Base-by-base conservation (phyloP, 2,329 filamentous ascomycete species). In the Hymenoscyphus linearis region DNA sequence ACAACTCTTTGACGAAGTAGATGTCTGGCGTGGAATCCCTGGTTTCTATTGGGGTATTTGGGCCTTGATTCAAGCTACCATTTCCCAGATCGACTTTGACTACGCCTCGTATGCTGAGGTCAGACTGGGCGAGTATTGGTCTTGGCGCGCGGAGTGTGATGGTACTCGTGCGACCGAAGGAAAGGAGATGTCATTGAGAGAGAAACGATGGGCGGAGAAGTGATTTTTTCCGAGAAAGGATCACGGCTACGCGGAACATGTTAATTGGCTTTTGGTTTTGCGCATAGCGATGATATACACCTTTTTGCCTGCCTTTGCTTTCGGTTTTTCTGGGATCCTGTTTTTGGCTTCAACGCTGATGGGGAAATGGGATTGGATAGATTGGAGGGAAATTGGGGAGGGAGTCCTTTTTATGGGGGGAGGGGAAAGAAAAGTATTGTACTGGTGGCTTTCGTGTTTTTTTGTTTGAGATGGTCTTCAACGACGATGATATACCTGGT, bases 31-130 rank as follows among this genome's bases (percentile, higher is more conserved):
- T 53, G 95, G 93, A 52, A 83, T 97, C 14, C 95, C 95, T 0
- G 95, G 95, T 7, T 91, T 99, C 72, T 86, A 83, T 74, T 91
- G 89, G 93, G 95, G 95, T 26, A 91, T 97, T 61, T 99, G 95
- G 95, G 89, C 92, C 7, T 79, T 96, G 65, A 98, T 99, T 66
- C 95, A 99, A 78, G 90, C 93, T 2, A 90, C 85, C 59, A 98
- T 99, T 67, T 96, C 91, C 12, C 85, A 93, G 66, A 99, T 99
- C 70, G 90, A 97, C 73, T 99, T 99, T 72, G 93, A 99, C 76
- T 99, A 99, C 73, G 90, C 91, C 52, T 85, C 83, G 9, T 99
- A 98, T 74, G 93, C 95, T 12, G 91, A 97, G 74, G 76, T 88
- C 16, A 82, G 95, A 60, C 79, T 99, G 5, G 87, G 89, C 57